A percentile compares a stretch with the other conserved stretches of the same genome.
Evolutionary conservation across 768 basidiomycete genomes (phyloP).

Genomic region (Rossbeevera mucosa): DNA sequence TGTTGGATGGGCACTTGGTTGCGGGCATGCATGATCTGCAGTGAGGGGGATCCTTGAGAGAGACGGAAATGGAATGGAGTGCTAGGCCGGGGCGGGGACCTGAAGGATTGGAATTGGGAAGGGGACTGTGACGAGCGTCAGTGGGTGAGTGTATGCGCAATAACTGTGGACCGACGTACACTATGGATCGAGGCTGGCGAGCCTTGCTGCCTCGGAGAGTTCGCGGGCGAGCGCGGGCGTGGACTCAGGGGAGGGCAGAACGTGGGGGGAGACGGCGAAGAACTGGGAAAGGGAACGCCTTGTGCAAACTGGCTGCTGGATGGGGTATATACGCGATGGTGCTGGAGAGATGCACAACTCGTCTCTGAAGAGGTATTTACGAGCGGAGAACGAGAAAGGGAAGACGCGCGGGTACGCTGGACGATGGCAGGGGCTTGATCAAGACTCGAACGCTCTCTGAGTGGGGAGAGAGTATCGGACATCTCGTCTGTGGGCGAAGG

Average conservation of each 20-base stretch:
- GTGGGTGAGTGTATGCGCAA: neutral
- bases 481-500: constrained; percentile 10
- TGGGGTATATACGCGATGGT: constrained; percentile 6
- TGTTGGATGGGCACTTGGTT: constrained; percentile 18
- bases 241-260: neutral
- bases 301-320: constrained; percentile 6
- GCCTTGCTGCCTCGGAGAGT: neutral
- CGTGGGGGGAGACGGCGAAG: constrained; percentile 5
- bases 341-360: neutral
- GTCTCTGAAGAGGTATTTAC: constrained; percentile 9
- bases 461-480: constrained; percentile 15
- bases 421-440: constrained; percentile 5
- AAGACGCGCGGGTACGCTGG: constrained; percentile 5
- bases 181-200: constrained; percentile 11
- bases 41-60: neutral
- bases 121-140: neutral
- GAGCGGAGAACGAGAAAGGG: constrained; percentile 14
- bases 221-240: constrained; percentile 6
- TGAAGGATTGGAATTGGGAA: constrained; percentile 7
- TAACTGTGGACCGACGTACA: constrained; percentile 6
- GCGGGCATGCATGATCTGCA: constrained; percentile 3
- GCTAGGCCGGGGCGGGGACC: constrained; percentile 3
- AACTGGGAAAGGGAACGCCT: constrained; percentile 11
- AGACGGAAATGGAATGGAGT: constrained; percentile 5
- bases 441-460: constrained; percentile 12